Conservation (phyloP, 2,329 filamentous ascomycete genomes). For the Nectriaceae sp. region DNA sequence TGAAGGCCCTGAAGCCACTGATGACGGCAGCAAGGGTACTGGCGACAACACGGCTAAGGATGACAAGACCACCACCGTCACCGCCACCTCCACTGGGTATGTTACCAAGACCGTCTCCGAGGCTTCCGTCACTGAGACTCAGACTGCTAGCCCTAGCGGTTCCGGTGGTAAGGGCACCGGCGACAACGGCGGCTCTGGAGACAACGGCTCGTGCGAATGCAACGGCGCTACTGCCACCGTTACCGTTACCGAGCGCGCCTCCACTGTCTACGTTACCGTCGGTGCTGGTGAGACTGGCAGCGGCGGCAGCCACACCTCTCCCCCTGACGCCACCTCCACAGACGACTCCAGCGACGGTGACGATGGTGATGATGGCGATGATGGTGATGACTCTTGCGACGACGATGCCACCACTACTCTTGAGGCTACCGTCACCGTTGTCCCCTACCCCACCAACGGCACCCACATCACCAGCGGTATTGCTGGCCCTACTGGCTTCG, state of each 20-base stretch:
- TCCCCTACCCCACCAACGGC: constrained; percentile 43
- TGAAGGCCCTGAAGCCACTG: constrained; percentile 11
- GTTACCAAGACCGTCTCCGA: constrained; percentile 37
- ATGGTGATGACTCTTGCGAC: constrained; percentile 21
- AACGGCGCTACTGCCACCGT: constrained; percentile 28
- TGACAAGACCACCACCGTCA: constrained; percentile 43
- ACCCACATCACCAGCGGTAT: constrained; percentile 39
- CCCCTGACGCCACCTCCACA: constrained; percentile 10
- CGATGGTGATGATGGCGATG: constrained; percentile 15
- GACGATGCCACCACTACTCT: constrained; percentile 29
- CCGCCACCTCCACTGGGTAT: constrained; percentile 38
- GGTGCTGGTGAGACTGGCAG: constrained; percentile 18
- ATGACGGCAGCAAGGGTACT: constrained; percentile 19
- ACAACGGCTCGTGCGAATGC: constrained; percentile 14
- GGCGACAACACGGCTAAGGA: constrained; percentile 23
- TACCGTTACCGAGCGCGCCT: constrained; percentile 34
- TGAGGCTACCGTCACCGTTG: constrained; percentile 37
- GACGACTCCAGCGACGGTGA: constrained; percentile 20
- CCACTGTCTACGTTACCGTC: constrained; percentile 40
- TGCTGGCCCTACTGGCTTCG: constrained; percentile 38
- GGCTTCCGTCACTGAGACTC: constrained; percentile 21
- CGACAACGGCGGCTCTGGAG: constrained; percentile 11
- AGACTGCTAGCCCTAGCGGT: constrained; percentile 19
- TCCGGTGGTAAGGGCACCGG: constrained; percentile 19
- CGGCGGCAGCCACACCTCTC: constrained; percentile 12